Conservation (phyloP, 768 basidiomycete species). For the Terana coerulea region DNA sequence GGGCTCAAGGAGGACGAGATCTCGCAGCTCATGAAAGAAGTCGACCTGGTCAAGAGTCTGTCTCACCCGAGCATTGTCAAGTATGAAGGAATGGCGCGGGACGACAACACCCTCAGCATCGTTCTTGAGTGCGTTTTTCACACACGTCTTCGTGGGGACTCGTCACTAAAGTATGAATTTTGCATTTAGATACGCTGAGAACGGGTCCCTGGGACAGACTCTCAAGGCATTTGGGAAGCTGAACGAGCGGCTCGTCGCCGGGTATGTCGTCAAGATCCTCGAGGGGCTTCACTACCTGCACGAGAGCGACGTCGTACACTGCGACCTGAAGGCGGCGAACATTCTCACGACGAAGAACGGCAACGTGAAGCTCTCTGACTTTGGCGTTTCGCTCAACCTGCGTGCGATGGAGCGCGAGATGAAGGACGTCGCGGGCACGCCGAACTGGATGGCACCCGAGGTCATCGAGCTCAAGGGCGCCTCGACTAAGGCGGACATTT, state of each 20-base stretch:
- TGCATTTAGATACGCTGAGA: slow-evolving; percentile 80
- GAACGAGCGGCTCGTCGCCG: slow-evolving; percentile 87
- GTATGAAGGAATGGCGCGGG: slow-evolving; percentile 94
- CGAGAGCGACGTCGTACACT: slow-evolving; percentile 86
- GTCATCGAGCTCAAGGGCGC: slow-evolving; percentile 95
- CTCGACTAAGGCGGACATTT: slow-evolving; percentile 90
- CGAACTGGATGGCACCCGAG: slow-evolving; percentile 99
- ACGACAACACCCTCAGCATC: slow-evolving; percentile 85
- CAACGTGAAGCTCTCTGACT: slow-evolving; percentile 95
- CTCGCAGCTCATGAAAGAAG: slow-evolving; percentile 88
- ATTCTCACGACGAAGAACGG: slow-evolving; percentile 98
- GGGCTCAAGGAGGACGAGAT: slow-evolving; percentile 91
- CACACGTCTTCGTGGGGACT: too few relatives aligned
- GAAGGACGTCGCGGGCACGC: slow-evolving; percentile 89
- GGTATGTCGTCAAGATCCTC: slow-evolving; percentile 94
- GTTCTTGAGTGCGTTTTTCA: slow-evolving; percentile 93
- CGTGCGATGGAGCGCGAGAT: slow-evolving; percentile 84
- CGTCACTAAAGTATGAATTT: too few relatives aligned
- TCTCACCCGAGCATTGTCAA: slow-evolving; percentile 96
- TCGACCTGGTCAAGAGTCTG: slow-evolving; percentile 86
- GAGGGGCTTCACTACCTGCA: slow-evolving; percentile 96
- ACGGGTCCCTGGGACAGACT: slow-evolving; percentile 91
- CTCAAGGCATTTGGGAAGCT: slow-evolving; percentile 92
- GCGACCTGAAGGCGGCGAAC: slow-evolving; percentile 97
- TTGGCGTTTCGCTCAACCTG: slow-evolving; percentile 95